phyloP scores from a whole-genome alignment of 495 filamentous ascomycete genomes.

The Podospora conica region DNA sequence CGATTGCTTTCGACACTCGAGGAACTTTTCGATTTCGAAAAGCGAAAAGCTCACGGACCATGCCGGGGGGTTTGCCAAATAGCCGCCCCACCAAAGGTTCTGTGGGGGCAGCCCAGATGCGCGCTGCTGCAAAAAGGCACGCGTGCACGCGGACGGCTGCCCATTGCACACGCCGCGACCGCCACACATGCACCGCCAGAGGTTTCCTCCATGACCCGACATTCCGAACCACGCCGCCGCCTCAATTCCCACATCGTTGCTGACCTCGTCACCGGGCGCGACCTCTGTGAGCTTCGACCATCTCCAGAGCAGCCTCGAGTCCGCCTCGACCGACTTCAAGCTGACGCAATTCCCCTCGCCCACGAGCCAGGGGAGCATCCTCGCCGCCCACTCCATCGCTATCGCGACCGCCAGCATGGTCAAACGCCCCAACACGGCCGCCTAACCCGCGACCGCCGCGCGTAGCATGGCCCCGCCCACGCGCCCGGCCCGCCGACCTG shows the following conservation, averaged over 20 bases:
- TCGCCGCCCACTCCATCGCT: slow-evolving; percentile 28
- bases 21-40: too few species aligned
- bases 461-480: slow-evolving; percentile 32
- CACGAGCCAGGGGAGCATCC: slow-evolving; percentile 43
- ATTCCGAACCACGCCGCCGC: slow-evolving; percentile 40
- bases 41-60: too few species aligned
- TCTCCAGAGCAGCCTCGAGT: slow-evolving; percentile 80
- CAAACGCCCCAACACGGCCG: slow-evolving; percentile 31
- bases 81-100: too few species aligned
- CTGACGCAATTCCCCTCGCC: slow-evolving; percentile 73
- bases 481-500: slow-evolving; percentile 36
- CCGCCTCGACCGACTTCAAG: slow-evolving; percentile 59
- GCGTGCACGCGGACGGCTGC: too few species aligned
- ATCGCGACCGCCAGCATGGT: slow-evolving; percentile 32
- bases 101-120: too few species aligned
- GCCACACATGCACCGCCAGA: too few species aligned
- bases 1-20: too few species aligned
- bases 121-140: too few species aligned
- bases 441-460: slow-evolving; percentile 27
- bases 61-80: too few species aligned
- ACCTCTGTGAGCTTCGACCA: slow-evolving; percentile 94
- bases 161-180: too few species aligned
- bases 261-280: slow-evolving; percentile 84
- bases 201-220: too few species aligned
- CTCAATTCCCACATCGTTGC: slow-evolving; percentile 47